These are phyloP conservation scores for Delonix regia DNA, from an alignment of 306 rosid genomes.

Conservation along the genomic window DNA sequence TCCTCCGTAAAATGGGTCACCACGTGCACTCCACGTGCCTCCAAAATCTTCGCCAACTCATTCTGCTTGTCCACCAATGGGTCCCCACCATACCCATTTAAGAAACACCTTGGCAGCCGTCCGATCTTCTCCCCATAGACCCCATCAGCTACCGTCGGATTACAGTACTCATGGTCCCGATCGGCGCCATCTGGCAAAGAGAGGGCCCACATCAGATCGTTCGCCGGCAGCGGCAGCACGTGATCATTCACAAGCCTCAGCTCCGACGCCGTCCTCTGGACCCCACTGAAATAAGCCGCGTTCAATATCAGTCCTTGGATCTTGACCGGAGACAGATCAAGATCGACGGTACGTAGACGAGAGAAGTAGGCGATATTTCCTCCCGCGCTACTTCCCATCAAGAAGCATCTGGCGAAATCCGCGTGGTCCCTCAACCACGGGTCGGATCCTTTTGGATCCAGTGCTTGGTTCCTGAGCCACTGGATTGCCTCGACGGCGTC, in stretches of 20 bases:
- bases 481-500: conserved; percentile 64
- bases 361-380: conserved; percentile 65
- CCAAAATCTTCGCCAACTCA: conserved; percentile 49
- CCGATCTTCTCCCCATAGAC: conserved; percentile 45
- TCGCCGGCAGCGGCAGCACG: conserved; percentile 52
- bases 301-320: conserved; percentile 61
- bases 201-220: conserved; percentile 68
- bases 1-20: conserved; percentile 38
- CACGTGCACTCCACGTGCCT: conserved; percentile 61
- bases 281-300: conserved; percentile 61
- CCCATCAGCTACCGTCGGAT: conserved; percentile 42
- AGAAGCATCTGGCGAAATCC: conserved; percentile 49
- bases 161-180: conserved; percentile 67
- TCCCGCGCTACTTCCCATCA: conserved; percentile 76
- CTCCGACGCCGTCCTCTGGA: conserved; percentile 57
- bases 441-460: conserved; percentile 34
- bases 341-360: conserved; percentile 51
- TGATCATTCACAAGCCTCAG: conserved; percentile 43
- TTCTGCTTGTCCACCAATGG: conserved; percentile 69
- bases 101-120: conserved; percentile 55
- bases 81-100: conserved; percentile 65
- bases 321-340: conserved; percentile 44
- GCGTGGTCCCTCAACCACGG: conserved; percentile 60
- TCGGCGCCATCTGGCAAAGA: conserved; percentile 61
- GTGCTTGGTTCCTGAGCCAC: conserved; percentile 54